Evolutionary conservation across 768 basidiomycete species (phyloP).

Genomic region (Leccinum variicolor): DNA sequence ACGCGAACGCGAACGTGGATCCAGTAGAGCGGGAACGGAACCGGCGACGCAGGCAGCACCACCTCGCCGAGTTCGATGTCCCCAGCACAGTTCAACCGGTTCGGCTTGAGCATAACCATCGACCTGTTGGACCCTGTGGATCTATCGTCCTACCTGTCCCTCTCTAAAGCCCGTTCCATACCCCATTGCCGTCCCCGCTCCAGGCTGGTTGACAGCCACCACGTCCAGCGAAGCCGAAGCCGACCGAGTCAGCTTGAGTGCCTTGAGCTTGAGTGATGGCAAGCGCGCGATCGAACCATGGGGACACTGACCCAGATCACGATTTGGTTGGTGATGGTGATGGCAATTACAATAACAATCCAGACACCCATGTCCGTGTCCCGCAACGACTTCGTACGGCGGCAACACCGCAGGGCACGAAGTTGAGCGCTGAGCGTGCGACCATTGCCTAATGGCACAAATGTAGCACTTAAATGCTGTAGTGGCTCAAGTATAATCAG

Average conservation of each 20-base stretch:
- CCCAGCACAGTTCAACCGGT: slow-evolving; percentile 22
- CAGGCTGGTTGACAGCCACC: not conserved
- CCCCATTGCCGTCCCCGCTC: not conserved
- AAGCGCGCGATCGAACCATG: not conserved
- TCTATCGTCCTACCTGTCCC: not conserved
- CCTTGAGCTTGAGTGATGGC: not conserved
- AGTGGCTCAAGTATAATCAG: too few relatives aligned
- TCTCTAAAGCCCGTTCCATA: too few relatives aligned
- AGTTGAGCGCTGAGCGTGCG: too few relatives aligned
- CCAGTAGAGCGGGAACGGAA: not conserved
- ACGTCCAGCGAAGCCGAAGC: not conserved
- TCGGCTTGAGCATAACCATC: slow-evolving; percentile 20
- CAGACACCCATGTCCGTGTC: not conserved
- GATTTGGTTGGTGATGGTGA: not conserved
- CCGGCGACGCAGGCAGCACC: slow-evolving; percentile 22
- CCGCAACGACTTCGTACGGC: not conserved
- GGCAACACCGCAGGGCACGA: not conserved
- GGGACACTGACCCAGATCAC: not conserved
- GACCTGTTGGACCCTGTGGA: not conserved
- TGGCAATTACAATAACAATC: not conserved
- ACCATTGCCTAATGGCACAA: too few relatives aligned
- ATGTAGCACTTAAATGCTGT: too few relatives aligned
- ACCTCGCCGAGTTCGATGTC: slow-evolving; percentile 18
- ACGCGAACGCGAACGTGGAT: not conserved
- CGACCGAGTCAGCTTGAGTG: too few relatives aligned